phyloP scores from a whole-genome alignment of 345 rosid genomes.

The Cardamine chenopodiifolia region DNA sequence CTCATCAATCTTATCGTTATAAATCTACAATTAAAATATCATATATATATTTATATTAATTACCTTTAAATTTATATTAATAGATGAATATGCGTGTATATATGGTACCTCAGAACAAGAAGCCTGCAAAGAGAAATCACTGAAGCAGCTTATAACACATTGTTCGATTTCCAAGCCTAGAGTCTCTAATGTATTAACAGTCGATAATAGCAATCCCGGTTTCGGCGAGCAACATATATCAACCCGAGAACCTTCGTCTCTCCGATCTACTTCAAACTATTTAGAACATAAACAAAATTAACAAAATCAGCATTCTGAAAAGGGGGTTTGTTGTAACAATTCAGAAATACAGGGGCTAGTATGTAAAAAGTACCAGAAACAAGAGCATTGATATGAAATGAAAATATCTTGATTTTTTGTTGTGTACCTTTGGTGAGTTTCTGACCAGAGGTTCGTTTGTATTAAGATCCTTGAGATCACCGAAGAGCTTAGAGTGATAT shows the following conservation, averaged over 20 bases:
- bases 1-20: not conserved
- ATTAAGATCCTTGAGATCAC: slow-evolving; percentile 53
- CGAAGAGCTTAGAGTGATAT: slow-evolving; percentile 37
- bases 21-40: not conserved
- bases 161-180: slow-evolving; percentile 89
- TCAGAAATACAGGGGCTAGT: slow-evolving; percentile 1
- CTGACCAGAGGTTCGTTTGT: slow-evolving; percentile 60
- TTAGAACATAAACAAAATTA: slow-evolving; percentile 15
- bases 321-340: not conserved
- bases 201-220: slow-evolving; percentile 81
- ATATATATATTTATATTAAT: not conserved
- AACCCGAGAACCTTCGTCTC: slow-evolving; percentile 59
- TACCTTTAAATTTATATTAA: not conserved
- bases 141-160: slow-evolving; percentile 87
- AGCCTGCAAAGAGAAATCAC: slow-evolving; percentile 89
- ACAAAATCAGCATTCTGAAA: not conserved
- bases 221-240: slow-evolving; percentile 78
- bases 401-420: slow-evolving; percentile 17
- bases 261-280: slow-evolving; percentile 77
- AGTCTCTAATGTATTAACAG: slow-evolving; percentile 80
- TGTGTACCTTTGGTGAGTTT: slow-evolving; percentile 86
- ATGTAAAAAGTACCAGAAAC: slow-evolving; percentile 7
- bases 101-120: slow-evolving; percentile 78
- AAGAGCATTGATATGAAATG: not conserved
- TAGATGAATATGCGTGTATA: not conserved